These are phyloP conservation scores for Sarocladium brachiariae DNA, from an alignment of 2,329 filamentous ascomycete genomes.

Conservation along the genomic window DNA sequence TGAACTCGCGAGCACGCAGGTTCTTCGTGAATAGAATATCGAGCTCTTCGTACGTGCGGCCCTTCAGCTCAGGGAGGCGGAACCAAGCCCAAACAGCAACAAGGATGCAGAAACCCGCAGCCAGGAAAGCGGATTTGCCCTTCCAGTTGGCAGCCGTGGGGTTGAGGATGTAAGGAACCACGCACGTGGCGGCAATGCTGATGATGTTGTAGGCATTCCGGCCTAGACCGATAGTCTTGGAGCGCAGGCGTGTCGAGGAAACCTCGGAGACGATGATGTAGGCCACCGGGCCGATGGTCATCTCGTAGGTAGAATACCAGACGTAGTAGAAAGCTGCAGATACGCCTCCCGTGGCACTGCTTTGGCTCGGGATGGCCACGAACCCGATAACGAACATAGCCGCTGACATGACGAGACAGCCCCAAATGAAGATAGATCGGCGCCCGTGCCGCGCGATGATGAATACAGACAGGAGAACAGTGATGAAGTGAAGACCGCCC, in stretches of 20 bases:
- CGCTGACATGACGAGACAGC: constrained; percentile 38
- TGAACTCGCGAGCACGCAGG: constrained; percentile 15
- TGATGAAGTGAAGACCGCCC: constrained; percentile 28
- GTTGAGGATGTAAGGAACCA: constrained; percentile 19
- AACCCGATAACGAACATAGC: constrained; percentile 33
- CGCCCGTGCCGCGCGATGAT: constrained; percentile 30
- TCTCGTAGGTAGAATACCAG: constrained; percentile 24
- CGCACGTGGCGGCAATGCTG: constrained; percentile 15
- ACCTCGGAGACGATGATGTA: constrained; percentile 26
- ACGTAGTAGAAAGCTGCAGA: constrained; percentile 15
- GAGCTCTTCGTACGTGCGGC: constrained; percentile 18
- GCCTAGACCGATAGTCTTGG: constrained; percentile 24
- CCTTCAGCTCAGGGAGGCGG: constrained; percentile 19
- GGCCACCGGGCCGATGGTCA: constrained; percentile 16
- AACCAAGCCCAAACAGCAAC: constrained; percentile 17
- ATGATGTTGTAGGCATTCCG: constrained; percentile 21
- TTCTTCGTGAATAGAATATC: constrained; percentile 16
- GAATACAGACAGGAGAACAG: constrained; percentile 31
- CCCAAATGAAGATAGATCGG: constrained; percentile 29
- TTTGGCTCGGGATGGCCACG: constrained; percentile 35
- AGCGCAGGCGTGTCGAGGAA: constrained; percentile 25
- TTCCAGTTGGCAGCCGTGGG: constrained; percentile 17
- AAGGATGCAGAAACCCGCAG: constrained; percentile 14
- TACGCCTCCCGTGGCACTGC: neutral
- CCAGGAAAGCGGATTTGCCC: constrained; percentile 18